Conservation (phyloP, 2,329 filamentous ascomycete genomes). For the Cercospora beticola region DNA sequence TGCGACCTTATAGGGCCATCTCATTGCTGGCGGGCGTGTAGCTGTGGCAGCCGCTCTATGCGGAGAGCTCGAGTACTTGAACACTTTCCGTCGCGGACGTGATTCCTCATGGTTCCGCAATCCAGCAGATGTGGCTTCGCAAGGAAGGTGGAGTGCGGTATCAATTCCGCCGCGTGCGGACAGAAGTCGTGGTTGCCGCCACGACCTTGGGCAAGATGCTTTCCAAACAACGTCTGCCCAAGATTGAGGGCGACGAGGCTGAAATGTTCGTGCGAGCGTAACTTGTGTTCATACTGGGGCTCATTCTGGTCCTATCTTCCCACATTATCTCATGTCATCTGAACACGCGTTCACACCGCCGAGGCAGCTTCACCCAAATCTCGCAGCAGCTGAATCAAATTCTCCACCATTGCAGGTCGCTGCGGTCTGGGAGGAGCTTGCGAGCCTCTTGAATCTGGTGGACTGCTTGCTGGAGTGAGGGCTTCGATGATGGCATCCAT, state of each 20-base stretch:
- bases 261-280: background rate
- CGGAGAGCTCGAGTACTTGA: constrained; percentile 6
- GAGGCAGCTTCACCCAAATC: constrained; percentile 25
- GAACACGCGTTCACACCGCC: constrained; percentile 12
- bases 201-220: background rate
- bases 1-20: background rate
- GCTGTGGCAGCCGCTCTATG: background rate
- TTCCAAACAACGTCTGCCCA: background rate
- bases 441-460: constrained; percentile 13
- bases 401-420: constrained; percentile 26
- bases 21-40: background rate
- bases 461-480: constrained; percentile 21
- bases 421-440: constrained; percentile 13
- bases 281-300: background rate
- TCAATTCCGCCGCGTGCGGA: background rate
- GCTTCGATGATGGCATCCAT: constrained; percentile 27
- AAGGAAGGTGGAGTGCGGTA: background rate
- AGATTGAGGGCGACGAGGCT: too few relatives aligned
- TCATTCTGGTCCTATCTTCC: background rate
- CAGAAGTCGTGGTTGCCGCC: background rate
- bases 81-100: constrained; percentile 6
- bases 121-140: too few relatives aligned
- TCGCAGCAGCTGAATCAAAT: constrained; percentile 25
- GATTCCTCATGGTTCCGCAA: constrained; percentile 2
- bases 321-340: background rate